Base-by-base conservation (phyloP, 2,329 filamentous ascomycete genomes). In the Sporothrix dimorphospora region DNA sequence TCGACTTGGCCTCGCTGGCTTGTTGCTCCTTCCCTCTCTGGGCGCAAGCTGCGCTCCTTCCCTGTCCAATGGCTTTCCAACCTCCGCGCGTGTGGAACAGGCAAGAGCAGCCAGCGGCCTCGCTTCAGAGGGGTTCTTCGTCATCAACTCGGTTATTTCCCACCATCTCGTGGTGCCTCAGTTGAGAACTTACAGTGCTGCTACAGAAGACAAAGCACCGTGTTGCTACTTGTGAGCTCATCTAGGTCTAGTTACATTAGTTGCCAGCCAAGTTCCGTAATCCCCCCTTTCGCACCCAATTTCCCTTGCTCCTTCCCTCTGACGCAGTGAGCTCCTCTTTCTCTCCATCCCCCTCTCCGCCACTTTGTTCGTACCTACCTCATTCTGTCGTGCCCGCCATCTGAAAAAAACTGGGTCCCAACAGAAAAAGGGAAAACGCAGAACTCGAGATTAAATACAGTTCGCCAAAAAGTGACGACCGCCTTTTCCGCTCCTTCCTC, bases 381-480 rank as follows among this genome's bases (percentile, higher is more conserved):
- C 57, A 40, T 61, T 38, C 30, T 40, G 30, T 38, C 34, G 30
- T 49, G 40, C 63, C 12, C 63, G 40, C 42, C 65, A 40, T 42
- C 57, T 38, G 27, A 34, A 67, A 24, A 57, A 69, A 53, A 69
- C 19, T 68, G 65, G 65, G 47, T 40, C 65, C 65, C 65, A 68
- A 24, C 65, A 68, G 65, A 68, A 68, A 69, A 45, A 69, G 49
- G 66, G 49, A 69, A 55, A 55, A 55, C 49, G 66, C 49, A 63
- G 57, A 67, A 65, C 61, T 65, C 40, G 27, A 34, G 63, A 67
- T 51, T 67, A 34, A 67, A 67, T 67, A 67, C 14, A 67, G 21
- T 51, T 66, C 14, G 61, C 65, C 47, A 34, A 21, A 45, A 21
- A 38, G 65, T 38, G 63, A 67, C 63, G 63, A 67, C 63, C 49